These are phyloP conservation scores for Imleria badia DNA, from an alignment of 768 basidiomycete genomes.

Conservation along the genomic window DNA sequence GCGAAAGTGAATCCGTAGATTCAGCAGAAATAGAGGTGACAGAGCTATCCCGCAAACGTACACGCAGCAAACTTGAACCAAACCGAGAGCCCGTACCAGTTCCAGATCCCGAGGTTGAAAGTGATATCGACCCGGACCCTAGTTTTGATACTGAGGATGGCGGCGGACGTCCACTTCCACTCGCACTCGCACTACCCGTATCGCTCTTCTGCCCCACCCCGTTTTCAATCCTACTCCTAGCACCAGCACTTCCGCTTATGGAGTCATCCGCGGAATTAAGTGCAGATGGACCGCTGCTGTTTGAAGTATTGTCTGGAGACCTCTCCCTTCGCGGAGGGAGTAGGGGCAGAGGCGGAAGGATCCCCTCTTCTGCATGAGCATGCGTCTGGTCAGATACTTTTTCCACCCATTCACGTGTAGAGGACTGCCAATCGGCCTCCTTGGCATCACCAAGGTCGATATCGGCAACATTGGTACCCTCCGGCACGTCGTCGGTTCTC, in stretches of 20 bases:
- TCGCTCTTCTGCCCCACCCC: conserved; percentile 8
- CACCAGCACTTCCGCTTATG: conserved; percentile 15
- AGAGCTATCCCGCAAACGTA: conserved; percentile 28
- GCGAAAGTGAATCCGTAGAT: conserved; percentile 20
- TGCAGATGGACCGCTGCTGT: conserved; percentile 24
- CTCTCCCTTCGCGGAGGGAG: conserved; percentile 15
- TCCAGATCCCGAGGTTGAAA: conserved; percentile 24
- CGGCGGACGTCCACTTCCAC: conserved; percentile 7
- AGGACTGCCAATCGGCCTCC: conserved; percentile 22
- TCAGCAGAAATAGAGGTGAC: conserved; percentile 29
- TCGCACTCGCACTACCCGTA: conserved; percentile 11
- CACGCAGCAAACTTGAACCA: conserved; percentile 22
- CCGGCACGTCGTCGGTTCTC: conserved; percentile 10
- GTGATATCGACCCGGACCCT: conserved; percentile 23
- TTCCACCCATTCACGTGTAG: conserved; percentile 50
- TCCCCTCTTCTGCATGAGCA: neutral
- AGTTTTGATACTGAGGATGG: conserved; percentile 20
- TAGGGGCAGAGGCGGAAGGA: conserved; percentile 2
- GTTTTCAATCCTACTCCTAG: conserved; percentile 6
- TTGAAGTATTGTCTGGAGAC: conserved; percentile 27
- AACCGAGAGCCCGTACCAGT: conserved; percentile 26
- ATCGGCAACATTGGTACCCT: conserved; percentile 15
- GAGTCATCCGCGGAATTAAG: conserved; percentile 27
- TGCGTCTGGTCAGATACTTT: conserved; percentile 37
- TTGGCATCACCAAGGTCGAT: conserved; percentile 21